Evolutionary conservation across 2,329 filamentous ascomycete species (phyloP).

Genomic region (Madurella fahalii): DNA sequence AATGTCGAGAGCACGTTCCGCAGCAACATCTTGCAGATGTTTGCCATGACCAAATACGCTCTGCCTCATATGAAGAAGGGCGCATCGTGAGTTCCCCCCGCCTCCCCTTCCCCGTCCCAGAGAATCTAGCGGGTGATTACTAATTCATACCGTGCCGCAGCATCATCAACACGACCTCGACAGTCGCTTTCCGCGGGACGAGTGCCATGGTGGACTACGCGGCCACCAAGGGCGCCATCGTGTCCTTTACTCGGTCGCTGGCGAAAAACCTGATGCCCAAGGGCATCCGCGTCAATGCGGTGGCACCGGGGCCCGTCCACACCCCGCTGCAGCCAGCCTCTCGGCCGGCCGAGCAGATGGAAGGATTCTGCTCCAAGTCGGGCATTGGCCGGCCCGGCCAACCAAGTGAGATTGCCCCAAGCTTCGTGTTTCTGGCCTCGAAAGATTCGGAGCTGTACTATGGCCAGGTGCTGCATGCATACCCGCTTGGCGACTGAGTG

Average conservation of each 20-base stretch:
- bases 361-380: conserved; percentile 38
- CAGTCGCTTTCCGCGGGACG: conserved; percentile 52
- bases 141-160: neutral
- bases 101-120: no score
- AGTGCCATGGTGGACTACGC: conserved; percentile 50
- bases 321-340: conserved; percentile 43
- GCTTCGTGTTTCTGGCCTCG: conserved; percentile 38
- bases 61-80: conserved; percentile 52
- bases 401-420: conserved; percentile 42
- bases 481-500: conserved; percentile 36
- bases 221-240: conserved; percentile 55
- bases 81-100: conserved; percentile 29
- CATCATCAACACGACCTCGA: conserved; percentile 55
- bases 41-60: conserved; percentile 56
- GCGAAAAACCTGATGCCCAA: conserved; percentile 50
- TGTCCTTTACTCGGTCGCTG: conserved; percentile 51
- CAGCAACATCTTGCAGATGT: conserved; percentile 54
- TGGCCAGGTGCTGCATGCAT: conserved; percentile 39
- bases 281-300: conserved; percentile 53
- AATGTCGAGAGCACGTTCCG: conserved; percentile 54
- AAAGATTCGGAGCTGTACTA: conserved; percentile 39
- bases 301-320: conserved; percentile 41
- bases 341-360: conserved; percentile 42
- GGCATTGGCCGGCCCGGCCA: conserved; percentile 39
- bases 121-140: neutral